These are phyloP conservation scores for Stevia rebaudiana DNA, from an alignment of 140 eudicot genomes.

Conservation along the genomic window DNA sequence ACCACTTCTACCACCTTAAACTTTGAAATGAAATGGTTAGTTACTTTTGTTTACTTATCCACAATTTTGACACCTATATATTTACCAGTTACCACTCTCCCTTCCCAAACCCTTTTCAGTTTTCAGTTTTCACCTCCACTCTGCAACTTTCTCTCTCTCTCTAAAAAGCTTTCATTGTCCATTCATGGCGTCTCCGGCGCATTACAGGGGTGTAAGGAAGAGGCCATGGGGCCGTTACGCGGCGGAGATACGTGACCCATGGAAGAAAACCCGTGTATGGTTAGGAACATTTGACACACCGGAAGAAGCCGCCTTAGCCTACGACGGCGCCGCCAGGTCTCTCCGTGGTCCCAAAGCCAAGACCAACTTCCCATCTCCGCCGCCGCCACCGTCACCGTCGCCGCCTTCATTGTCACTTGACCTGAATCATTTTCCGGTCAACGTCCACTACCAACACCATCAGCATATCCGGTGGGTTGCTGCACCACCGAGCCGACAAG, in stretches of 20 bases:
- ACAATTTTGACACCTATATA: neutral
- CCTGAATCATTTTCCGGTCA: constrained; percentile 39
- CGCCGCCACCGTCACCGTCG: constrained; percentile 32
- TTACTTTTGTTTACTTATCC: neutral
- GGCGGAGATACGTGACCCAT: constrained; percentile 95
- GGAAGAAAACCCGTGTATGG: constrained; percentile 96
- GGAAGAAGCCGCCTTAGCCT: constrained; percentile 93
- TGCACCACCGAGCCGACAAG: constrained; percentile 30
- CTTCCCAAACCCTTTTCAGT: neutral
- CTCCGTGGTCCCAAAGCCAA: constrained; percentile 87
- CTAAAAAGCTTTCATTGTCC: neutral
- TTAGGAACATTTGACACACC: constrained; percentile 91
- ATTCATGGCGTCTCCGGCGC: constrained; percentile 52
- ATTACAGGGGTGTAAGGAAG: constrained; percentile 70
- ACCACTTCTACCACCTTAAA: too few species aligned
- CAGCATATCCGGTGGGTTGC: constrained; percentile 34
- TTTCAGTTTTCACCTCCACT: neutral
- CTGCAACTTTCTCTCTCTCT: constrained; percentile 10
- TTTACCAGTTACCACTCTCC: too few species aligned
- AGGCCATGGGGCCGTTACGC: constrained; percentile 98
- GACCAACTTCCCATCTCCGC: constrained; percentile 76
- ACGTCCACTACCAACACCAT: constrained; percentile 22
- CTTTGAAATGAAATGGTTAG: too few species aligned
- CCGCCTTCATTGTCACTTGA: constrained; percentile 40
- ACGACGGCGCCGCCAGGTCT: constrained; percentile 90